Evolutionary conservation across 2,329 filamentous ascomycete genomes (phyloP), one percentile per base, ranked within the genome.

Genomic region (Colletotrichum falcatum): DNA sequence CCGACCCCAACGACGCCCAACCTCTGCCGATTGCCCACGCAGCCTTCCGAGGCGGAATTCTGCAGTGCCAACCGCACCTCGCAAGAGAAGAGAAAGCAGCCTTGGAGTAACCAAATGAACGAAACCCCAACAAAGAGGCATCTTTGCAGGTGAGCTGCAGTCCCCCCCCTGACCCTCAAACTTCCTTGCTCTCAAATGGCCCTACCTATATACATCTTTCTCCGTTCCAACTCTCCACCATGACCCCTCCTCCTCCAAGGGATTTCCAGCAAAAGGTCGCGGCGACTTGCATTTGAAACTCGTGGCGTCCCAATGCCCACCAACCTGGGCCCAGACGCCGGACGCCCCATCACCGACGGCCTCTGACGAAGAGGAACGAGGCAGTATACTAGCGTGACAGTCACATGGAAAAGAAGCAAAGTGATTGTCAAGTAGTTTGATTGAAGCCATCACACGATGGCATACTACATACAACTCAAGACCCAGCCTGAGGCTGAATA

Each of bases 231-330:
- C 6, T 35, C 14, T 23, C 11, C 44, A 4, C 2, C 44, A 9
- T 2, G 11, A 23, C 42, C 14, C 48, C 8, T 5, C 4, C 20
- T 12, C 26, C 5, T 18, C 51, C 51, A 35, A 54, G 4, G 1
- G 18, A 53, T 30, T 49, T 42, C 35, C 54, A 53, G 44, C 54
- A 44, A 65, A 65, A 26, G 35, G 9, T 53, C 20, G 4, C 63
- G 63, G 63, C 63, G 54, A 60, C 48, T 35, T 51, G 64, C 64
- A 66, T 66, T 35, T 61, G 55, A 66, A 66, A 66, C 63, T 20
- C 16, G 56, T 66, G 64, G 64, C 64, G 64, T 37, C 56, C 39
- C 37, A 33, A 23, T 42, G 18, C 42, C 20, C 30, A 23, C 42
- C 18, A 51, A 39, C 8, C 44, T 12, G 20, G 20, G n/a, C n/a